Evolutionary conservation across 202 grass and related monocot genomes (phyloP).

Genomic region (Zizania palustris): DNA sequence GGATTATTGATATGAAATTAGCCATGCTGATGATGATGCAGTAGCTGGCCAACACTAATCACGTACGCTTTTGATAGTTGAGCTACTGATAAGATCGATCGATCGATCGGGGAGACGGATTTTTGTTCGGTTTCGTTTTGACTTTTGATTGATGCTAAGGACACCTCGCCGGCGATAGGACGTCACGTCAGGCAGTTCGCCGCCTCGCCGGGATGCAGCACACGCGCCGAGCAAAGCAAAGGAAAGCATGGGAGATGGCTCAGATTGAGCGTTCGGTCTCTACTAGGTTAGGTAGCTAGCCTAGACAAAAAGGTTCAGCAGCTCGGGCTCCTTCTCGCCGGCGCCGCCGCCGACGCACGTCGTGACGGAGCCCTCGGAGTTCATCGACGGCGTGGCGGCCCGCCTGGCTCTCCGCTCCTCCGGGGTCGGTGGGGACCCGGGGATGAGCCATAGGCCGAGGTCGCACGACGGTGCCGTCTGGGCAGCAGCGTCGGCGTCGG

Average conservation of each 20-base stretch:
- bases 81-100: no score
- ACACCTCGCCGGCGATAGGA: slow-evolving; percentile 51
- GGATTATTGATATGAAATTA: not conserved
- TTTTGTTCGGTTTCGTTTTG: slow-evolving; percentile 17
- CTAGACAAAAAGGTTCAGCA: slow-evolving; percentile 82
- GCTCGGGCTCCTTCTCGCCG: slow-evolving; percentile 46
- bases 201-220: slow-evolving; percentile 2
- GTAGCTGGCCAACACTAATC: slow-evolving; percentile 32
- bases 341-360: slow-evolving; percentile 35
- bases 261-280: not conserved
- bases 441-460: slow-evolving; percentile 68
- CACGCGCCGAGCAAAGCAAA: not conserved
- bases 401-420: slow-evolving; percentile 36
- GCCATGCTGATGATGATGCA: not conserved
- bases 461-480: slow-evolving; percentile 46
- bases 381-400: slow-evolving; percentile 67
- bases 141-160: slow-evolving; percentile 1
- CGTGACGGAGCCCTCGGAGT: slow-evolving; percentile 79
- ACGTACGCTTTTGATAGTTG: slow-evolving; percentile 36
- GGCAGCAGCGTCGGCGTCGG: not conserved
- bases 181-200: slow-evolving; percentile 36
- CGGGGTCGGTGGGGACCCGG: slow-evolving; percentile 17
- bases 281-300: not conserved
- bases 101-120: no score
- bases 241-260: not conserved